These are phyloP conservation scores for Aegilops bicornis DNA, from an alignment of 176 grass and related monocot species.

Conservation along the genomic window DNA sequence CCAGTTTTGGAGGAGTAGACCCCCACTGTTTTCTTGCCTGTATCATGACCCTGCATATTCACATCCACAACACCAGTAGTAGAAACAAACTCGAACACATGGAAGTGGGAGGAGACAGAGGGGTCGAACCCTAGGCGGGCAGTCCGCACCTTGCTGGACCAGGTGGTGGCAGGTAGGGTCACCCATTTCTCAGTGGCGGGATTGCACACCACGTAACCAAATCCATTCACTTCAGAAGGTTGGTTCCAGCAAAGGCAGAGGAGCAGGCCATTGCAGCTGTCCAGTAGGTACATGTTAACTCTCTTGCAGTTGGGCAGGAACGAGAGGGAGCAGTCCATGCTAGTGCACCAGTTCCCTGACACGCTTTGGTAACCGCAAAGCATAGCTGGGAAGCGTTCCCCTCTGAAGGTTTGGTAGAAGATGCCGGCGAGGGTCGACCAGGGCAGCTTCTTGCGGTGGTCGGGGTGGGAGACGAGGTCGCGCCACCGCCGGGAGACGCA, in stretches of 20 bases:
- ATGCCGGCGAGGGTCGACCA: background rate
- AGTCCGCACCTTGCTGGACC: background rate
- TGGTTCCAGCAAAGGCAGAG: background rate
- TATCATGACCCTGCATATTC: background rate
- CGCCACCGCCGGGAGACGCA: background rate
- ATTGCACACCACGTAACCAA: background rate
- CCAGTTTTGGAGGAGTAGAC: background rate
- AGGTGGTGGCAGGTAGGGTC: background rate
- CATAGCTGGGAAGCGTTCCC: background rate
- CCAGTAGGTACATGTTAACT: background rate
- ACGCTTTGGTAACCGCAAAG: background rate
- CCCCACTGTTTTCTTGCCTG: background rate
- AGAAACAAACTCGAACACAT: background rate
- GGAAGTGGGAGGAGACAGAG: background rate
- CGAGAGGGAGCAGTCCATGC: too few species aligned
- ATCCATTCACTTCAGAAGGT: background rate
- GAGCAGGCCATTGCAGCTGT: background rate
- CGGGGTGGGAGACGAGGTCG: background rate
- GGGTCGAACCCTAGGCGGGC: background rate
- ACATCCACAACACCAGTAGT: background rate
- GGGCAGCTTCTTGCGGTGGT: background rate
- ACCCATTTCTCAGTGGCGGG: too few species aligned
- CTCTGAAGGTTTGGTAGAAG: background rate
- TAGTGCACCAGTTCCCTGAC: too few species aligned
- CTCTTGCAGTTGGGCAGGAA: too few species aligned